A percentile compares a stretch with the other conserved stretches of the same genome.
phyloP scores from a whole-genome alignment of 2,329 filamentous ascomycete genomes.

The Fusarium aywerte region DNA sequence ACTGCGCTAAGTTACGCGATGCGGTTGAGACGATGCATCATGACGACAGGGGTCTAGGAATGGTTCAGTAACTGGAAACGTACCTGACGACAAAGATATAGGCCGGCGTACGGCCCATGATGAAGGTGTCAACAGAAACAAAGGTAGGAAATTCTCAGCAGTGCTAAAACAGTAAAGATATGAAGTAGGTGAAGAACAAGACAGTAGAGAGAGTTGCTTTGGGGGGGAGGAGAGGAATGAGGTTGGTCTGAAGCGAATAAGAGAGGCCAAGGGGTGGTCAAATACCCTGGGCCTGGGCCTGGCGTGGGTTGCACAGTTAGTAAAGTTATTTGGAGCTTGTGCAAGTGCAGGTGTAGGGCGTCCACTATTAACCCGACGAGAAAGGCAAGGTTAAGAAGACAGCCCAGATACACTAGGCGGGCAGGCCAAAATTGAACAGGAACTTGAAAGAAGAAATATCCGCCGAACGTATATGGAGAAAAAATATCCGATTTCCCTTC shows the following conservation, averaged over 20 bases:
- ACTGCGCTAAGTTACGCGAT: conserved; percentile 30
- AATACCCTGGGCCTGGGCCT: conserved; percentile 24
- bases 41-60: conserved; percentile 40
- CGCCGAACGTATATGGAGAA: not conserved
- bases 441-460: not conserved
- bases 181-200: conserved; percentile 1
- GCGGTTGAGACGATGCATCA: conserved; percentile 35
- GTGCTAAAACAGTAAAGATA: conserved; percentile 3
- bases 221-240: conserved; percentile 16
- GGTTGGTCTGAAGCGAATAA: conserved; percentile 33
- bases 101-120: conserved; percentile 57
- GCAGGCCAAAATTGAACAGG: not conserved
- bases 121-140: conserved; percentile 28
- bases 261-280: conserved; percentile 37
- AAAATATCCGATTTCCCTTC: not conserved
- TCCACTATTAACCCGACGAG: conserved; percentile 31
- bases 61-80: conserved; percentile 28
- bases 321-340: conserved; percentile 28
- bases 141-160: conserved; percentile 2
- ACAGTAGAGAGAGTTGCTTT: conserved; percentile 16
- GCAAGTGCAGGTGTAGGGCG: conserved; percentile 24
- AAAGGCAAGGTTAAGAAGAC: not conserved
- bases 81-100: conserved; percentile 59
- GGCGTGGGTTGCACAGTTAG: conserved; percentile 28
- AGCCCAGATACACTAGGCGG: not conserved